These are phyloP conservation scores for Phytomonas francai DNA, from an alignment of 208 protist species.

Conservation along the genomic window DNA sequence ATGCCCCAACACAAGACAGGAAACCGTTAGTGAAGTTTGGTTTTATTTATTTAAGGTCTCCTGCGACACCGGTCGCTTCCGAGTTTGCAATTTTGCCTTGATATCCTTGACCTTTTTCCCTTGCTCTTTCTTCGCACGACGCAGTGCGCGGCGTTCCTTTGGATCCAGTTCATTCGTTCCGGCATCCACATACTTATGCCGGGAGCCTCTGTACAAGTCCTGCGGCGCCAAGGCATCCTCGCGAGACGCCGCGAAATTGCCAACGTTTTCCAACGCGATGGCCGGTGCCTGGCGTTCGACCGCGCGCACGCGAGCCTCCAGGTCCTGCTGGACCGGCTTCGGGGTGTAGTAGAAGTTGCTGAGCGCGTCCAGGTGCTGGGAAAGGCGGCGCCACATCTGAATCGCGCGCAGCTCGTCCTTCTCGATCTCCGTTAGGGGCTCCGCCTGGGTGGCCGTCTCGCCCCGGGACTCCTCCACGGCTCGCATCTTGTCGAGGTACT, in stretches of 20 bases:
- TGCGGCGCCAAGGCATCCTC: constrained; percentile 78
- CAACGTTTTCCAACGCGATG: constrained; percentile 74
- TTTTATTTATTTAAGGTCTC: too few relatives aligned
- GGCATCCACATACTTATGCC: constrained; percentile 57
- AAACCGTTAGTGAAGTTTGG: too few relatives aligned
- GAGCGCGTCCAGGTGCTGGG: constrained; percentile 85
- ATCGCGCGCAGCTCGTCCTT: constrained; percentile 87
- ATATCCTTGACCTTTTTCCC: constrained; percentile 29
- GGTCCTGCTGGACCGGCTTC: constrained; percentile 78
- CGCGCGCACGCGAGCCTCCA: constrained; percentile 80
- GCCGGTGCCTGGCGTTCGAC: constrained; percentile 78
- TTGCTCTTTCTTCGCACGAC: constrained; percentile 68
- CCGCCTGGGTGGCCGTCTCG: constrained; percentile 29
- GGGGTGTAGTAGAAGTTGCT: constrained; percentile 91
- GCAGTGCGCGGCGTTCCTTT: constrained; percentile 65
- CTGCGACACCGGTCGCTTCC: neutral
- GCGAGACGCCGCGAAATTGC: constrained; percentile 75
- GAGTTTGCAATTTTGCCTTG: constrained; percentile 15
- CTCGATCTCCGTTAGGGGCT: constrained; percentile 86
- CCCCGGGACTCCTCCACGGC: constrained; percentile 44
- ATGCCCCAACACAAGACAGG: too few relatives aligned
- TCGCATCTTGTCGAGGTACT: constrained; percentile 74
- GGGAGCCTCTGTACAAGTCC: constrained; percentile 66
- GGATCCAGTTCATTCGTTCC: constrained; percentile 63
- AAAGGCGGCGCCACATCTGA: constrained; percentile 85